phyloP scores from a whole-genome alignment of 2,329 filamentous ascomycete genomes.

The Diplodia seriata region DNA sequence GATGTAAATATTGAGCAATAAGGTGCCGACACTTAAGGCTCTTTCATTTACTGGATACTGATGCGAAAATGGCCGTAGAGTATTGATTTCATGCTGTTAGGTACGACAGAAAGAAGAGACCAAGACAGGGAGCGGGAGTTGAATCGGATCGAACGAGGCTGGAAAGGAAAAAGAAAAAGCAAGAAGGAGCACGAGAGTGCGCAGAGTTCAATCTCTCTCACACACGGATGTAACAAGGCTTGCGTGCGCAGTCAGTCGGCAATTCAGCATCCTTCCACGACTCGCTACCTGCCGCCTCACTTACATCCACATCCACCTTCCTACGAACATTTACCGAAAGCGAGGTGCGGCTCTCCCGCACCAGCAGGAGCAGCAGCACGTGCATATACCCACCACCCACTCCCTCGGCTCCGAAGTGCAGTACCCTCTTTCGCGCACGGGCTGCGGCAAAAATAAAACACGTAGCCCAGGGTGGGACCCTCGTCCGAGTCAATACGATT shows the following conservation, averaged over 20 bases:
- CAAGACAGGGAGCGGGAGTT: not conserved
- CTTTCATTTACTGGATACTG: not conserved
- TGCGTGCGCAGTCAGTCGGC: not conserved
- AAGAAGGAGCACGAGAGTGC: not conserved
- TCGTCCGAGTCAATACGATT: not conserved
- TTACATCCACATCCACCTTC: not conserved
- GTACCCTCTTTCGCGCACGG: not conserved
- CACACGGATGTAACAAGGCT: not conserved
- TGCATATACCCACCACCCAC: not conserved
- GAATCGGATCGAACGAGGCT: not conserved
- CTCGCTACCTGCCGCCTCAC: not conserved
- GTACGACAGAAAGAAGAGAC: too few species aligned
- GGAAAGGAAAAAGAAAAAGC: not conserved
- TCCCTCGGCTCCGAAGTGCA: not conserved
- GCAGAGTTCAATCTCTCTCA: not conserved
- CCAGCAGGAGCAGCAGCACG: not conserved
- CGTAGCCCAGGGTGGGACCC: slow-evolving; percentile 2
- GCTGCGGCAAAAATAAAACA: not conserved
- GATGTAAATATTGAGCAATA: too few species aligned
- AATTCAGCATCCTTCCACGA: not conserved
- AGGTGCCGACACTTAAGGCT: not conserved
- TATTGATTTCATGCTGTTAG: not conserved
- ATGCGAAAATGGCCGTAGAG: not conserved
- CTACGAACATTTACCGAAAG: not conserved
- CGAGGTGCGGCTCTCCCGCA: not conserved